Evolutionary conservation across 257 asterid genomes (phyloP).

Genomic region (Vinca minor): DNA sequence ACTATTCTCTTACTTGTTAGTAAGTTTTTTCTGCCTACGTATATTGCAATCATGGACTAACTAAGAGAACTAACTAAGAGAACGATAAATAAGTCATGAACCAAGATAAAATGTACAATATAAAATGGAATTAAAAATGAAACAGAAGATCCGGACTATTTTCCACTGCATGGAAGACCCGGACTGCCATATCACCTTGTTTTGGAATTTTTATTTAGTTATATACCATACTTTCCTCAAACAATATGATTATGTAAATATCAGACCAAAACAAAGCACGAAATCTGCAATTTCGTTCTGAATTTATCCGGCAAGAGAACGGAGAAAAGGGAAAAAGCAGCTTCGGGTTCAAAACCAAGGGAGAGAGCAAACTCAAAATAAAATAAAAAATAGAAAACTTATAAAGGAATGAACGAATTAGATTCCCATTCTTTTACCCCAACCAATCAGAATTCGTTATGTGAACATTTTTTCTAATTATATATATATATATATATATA

Average conservation of each 20-base stretch:
- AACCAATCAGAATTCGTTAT: no score
- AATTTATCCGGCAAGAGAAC: conserved; percentile 27
- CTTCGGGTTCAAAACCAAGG: conserved; percentile 16
- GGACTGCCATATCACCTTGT: conserved; percentile 20
- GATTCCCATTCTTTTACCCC: no score
- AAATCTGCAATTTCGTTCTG: conserved; percentile 16
- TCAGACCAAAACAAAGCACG: conserved; percentile 17
- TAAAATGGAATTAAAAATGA: no score
- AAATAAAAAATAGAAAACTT: conserved; percentile 22
- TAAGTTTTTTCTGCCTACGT: no score
- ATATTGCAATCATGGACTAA: no score
- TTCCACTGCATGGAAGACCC: conserved; percentile 23
- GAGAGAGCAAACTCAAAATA: conserved; percentile 19
- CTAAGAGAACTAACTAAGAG: no score
- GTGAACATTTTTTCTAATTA: no score
- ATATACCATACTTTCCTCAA: not conserved
- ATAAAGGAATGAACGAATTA: conserved; percentile 17
- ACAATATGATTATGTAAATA: not conserved
- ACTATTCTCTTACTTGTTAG: no score
- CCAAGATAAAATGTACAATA: no score
- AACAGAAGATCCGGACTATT: conserved; percentile 5
- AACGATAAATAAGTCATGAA: no score
- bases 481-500: no score
- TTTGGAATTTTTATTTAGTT: not conserved
- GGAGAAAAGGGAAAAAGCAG: conserved; percentile 27